A percentile compares a stretch with the other conserved stretches of the same genome.
Evolutionary conservation across 2,329 filamentous ascomycete species (phyloP).

Genomic region (Beauveria australis): DNA sequence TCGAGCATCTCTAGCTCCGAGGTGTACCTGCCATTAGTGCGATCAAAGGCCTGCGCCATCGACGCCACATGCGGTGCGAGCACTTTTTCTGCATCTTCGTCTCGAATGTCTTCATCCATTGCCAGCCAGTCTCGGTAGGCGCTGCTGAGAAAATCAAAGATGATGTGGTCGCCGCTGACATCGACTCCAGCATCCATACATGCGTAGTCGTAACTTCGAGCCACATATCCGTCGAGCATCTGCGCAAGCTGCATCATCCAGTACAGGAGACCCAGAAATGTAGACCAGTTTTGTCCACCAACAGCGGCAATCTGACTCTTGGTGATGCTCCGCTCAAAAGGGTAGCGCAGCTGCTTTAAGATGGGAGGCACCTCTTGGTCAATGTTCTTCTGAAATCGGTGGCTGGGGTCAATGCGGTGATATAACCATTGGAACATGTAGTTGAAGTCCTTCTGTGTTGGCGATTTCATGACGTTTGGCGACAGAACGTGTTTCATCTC

Average conservation of each 20-base stretch:
- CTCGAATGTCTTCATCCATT: constrained; percentile 80
- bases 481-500: constrained; percentile 94
- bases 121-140: constrained; percentile 92
- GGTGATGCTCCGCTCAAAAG: constrained; percentile 89
- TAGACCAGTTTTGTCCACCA: constrained; percentile 94
- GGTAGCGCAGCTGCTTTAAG: constrained; percentile 87
- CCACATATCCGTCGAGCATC: constrained; percentile 79
- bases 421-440: constrained; percentile 98
- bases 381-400: constrained; percentile 88
- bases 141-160: constrained; percentile 82
- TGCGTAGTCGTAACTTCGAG: constrained; percentile 78
- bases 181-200: constrained; percentile 84
- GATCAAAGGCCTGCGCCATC: constrained; percentile 85
- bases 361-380: constrained; percentile 91
- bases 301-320: constrained; percentile 94
- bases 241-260: constrained; percentile 99
- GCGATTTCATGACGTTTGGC: constrained; percentile 83
- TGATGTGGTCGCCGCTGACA: constrained; percentile 81
- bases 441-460: constrained; percentile 97
- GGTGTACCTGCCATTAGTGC: constrained; percentile 73
- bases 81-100: constrained; percentile 72
- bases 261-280: constrained; percentile 85
- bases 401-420: constrained; percentile 86
- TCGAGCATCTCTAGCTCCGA: constrained; percentile 81
- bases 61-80: constrained; percentile 75